Conservation (phyloP, 2,329 filamentous ascomycete species). For the Colletotrichum tofieldiae region DNA sequence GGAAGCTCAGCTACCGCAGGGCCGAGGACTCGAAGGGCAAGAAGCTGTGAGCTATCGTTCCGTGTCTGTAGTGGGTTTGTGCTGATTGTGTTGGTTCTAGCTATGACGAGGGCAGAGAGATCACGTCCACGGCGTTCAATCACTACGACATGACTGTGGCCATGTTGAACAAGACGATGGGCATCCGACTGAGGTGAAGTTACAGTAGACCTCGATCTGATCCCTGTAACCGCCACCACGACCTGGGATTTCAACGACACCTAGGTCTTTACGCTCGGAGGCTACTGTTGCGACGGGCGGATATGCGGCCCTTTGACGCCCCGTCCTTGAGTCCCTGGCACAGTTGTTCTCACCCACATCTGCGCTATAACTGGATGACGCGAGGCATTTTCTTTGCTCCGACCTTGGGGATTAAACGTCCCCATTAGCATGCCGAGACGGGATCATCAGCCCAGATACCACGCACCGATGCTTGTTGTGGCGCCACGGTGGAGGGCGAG, state of each 20-base stretch:
- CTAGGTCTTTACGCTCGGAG: not conserved
- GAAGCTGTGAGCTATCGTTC: constrained; percentile 43
- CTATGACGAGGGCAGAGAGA: constrained; percentile 33
- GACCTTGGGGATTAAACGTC: not conserved
- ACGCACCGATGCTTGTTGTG: constrained; percentile 13
- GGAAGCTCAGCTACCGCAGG: constrained; percentile 46
- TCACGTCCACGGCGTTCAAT: constrained; percentile 59
- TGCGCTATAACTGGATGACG: not conserved
- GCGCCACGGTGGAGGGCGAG: constrained; percentile 10
- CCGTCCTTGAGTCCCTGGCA: too few relatives aligned
- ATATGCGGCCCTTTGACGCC: not conserved
- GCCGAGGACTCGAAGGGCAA: constrained; percentile 23
- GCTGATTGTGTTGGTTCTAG: not conserved
- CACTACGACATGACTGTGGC: constrained; percentile 79
- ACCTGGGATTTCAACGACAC: not conserved
- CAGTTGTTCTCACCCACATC: not conserved
- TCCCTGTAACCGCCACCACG: not conserved
- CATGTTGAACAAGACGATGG: constrained; percentile 83
- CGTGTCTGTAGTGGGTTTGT: too few relatives aligned
- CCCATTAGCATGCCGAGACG: not conserved
- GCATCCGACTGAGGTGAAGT: constrained; percentile 71
- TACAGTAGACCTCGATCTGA: not conserved
- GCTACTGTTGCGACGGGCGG: not conserved
- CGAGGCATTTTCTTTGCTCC: not conserved
- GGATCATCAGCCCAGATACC: constrained; percentile 17